Evolutionary conservation across 1,139 yeast species (phyloP), one percentile per base, ranked within the genome.

Genomic region (Saccharomyces hybrid): DNA sequence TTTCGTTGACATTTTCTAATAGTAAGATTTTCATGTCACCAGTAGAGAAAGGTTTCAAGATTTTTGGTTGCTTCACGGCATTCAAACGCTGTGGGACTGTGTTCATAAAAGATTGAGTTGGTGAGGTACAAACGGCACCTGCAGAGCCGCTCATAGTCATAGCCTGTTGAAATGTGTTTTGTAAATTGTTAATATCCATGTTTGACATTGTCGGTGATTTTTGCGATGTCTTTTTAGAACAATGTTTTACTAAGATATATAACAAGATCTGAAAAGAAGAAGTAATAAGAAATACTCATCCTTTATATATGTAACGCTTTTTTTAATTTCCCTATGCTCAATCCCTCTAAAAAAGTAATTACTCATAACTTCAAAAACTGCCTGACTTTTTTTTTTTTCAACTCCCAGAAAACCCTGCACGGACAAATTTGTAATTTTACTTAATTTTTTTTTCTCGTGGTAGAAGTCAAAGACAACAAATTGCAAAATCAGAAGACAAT

Each of bases 1-100:
- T 89, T 71, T 81, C 79, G 71, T 95, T 93, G 64, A 93, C 96
- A 68, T 93, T 93, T 75, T 93, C 99, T 59, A 93, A 78, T 62
- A 93, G 75, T 65, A 93, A 77, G 60, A 95, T 88, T 75, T 90
- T 93, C 72, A 93, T 85, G 69, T 93, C 99, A 59, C 93, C 68
- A 11, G 68, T 64, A 14, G 67, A 64, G 48, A 68, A 68, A 26
- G 67, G 66, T 47, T 64, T 64, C 28, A 64, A 49, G 16, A 61
- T 57, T 52, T 87, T 89, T 55, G 80, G 76, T 62, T 81, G 84
- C 59, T 73, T 77, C 28, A 76, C 68, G 50, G 69, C 61, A 49
- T 64, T 65, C 55, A 65, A 55, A 54, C 71, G 64, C 52, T 64
- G 68, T 31, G 71, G 71, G 14, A 68, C 48, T 54, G 69, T 64